Base-by-base conservation (phyloP, 306 rosid species). In the Echinosophora koreensis region DNA sequence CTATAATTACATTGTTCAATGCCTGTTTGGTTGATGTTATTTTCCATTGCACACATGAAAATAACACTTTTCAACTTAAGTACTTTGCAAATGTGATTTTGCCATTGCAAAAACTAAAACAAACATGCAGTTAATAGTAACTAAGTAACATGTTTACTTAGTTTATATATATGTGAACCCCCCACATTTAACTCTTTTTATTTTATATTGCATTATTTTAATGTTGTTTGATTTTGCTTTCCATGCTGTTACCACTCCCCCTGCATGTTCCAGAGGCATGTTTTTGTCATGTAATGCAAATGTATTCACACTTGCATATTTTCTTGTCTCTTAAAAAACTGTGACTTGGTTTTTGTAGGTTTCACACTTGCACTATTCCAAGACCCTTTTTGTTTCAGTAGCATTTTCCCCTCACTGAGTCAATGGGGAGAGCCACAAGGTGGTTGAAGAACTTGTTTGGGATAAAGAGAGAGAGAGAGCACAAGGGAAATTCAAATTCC, bases 361-460 rank as follows among this genome's bases (percentile, higher is more conserved):
- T 71, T 65, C 30, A 52, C 61, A 50, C 16, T 81, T 64, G 67
- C 69, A 82, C 44, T 49, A 67, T 64, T 81, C 63, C 27, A 66
- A 79, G 28, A 13, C 37, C 71, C 38, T 5, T 15, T 13, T 68
- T 47, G 14, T 9, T 35, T 11, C 27, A 2, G 3, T 63, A 27
- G 52, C 15, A 47, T 47, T 57, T 50, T 18, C 46, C 38, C 32
- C 13, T 60, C 41, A 63, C 37, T 62, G n/a, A 12, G 39, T 58
- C 84, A 81, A 95, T 95, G 98, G 97, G 97, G 18, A 90, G 85
- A 69, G 86, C 96, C 18, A 87, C 86, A 0, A 89, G 96, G 86
- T 95, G 97, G 97, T 77, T 95, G 27, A 95, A 88, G 84, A 81
- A 85, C 65, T 75, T 95, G 82, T 92, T 91, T 57, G 99, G 97